Evolutionary conservation across 371 early-diverging fungal genomes (phyloP), one percentile per base, ranked within the genome.

Genomic region (Syncephalastrum racemosum): DNA sequence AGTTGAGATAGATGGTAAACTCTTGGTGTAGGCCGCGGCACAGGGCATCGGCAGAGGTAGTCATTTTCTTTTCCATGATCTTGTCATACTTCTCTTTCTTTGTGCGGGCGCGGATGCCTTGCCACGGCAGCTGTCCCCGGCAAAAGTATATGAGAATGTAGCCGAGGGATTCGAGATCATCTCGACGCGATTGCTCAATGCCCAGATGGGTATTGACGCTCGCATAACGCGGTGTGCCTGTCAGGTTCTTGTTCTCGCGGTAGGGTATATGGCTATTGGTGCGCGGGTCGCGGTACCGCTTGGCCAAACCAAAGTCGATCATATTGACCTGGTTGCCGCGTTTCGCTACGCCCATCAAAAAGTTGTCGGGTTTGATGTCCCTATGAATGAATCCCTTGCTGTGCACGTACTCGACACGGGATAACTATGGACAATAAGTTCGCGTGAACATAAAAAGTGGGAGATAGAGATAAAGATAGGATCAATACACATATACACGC

Each of bases 31-130:
- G 90, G 19, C 96, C 96, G 53, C 93, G 88, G 81, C 99, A 98
- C 14, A 99, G 82, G 54, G 90, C 85, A 61, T 98, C 96, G 4
- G 98, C 89, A 14, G 97, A 89, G 10, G 98, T 97, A 15, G 90
- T 94, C 94, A 96, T 94, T 79, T 99, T 99, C 86, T 94, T 97
- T 64, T 99, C 97, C 93, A 95, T 94, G 67, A 99, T 99, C 60
- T 94, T 91, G 71, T 98, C 98, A 77, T 98, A 99, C 84, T 99
- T 99, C 80, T 98, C 95, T 82, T 95, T 93, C 83, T 99, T 99
- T 39, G 96, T 97, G n/a, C 90, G 94, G 14, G 97, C 99, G 70
- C 92, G 92, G 52, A 99, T 79, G n/a, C 99, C 99, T 75, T 99
- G 99, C 99, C 99, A 99, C 43, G 99, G 99, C 50, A 99, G 81